A percentile compares a stretch with the other conserved stretches of the same genome.
These are phyloP conservation scores for Xylaria sp. DNA, from an alignment of 495 filamentous ascomycete species.

Conservation along the genomic window DNA sequence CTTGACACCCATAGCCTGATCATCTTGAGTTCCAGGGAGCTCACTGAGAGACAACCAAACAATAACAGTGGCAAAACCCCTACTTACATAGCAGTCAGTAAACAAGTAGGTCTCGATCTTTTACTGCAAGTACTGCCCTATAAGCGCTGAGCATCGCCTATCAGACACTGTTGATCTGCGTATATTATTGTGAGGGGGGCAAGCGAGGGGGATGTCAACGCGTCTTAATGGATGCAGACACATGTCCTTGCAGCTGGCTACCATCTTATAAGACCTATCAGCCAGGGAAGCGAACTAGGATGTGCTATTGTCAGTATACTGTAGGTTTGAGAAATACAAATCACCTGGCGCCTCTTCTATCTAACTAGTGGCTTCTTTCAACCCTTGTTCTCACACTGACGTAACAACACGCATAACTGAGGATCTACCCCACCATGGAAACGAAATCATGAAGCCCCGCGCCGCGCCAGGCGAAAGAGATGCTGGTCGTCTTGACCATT, in stretches of 20 bases:
- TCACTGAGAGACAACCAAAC: neutral
- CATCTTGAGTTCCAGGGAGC: neutral
- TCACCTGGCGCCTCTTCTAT: neutral
- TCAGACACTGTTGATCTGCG: neutral
- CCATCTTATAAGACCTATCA: neutral
- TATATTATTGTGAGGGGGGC: constrained; percentile 13
- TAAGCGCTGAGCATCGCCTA: neutral
- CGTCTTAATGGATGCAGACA: neutral
- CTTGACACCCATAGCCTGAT: neutral
- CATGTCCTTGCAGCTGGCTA: neutral
- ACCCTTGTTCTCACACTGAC: constrained; percentile 18
- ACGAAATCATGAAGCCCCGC: constrained; percentile 18
- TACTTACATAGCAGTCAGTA: neutral
- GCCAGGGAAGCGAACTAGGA: neutral
- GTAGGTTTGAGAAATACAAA: constrained; percentile 16
- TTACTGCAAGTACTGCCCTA: neutral
- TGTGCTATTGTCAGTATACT: neutral
- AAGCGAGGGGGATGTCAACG: constrained; percentile 1
- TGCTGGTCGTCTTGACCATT: neutral
- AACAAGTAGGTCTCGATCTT: neutral
- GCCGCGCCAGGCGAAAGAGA: constrained; percentile 4
- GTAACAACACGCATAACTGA: constrained; percentile 14
- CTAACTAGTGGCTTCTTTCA: too few species aligned
- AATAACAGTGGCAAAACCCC: constrained; percentile 14
- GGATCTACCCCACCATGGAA: constrained; percentile 24